Conservation (phyloP, 2,329 filamentous ascomycete species). For the Diaporthe capsici region DNA sequence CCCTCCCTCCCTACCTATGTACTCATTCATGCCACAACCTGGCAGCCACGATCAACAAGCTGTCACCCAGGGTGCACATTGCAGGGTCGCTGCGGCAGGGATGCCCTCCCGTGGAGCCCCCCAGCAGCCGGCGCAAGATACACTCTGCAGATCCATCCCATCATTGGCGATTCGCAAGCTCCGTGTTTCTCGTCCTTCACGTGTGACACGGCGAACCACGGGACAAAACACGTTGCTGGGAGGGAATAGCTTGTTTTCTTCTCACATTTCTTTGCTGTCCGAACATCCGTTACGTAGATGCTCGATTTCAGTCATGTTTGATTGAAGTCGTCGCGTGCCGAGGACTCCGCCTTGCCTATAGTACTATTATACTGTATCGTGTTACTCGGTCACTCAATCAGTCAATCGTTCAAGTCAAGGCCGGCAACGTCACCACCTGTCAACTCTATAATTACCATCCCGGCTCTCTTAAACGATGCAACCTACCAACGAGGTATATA, state of each 20-base stretch:
- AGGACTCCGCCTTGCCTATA: not conserved
- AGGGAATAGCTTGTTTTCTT: not conserved
- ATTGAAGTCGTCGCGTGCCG: not conserved
- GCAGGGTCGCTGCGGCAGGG: slow-evolving; percentile 7
- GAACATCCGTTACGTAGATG: too few species aligned
- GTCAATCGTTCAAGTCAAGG: not conserved
- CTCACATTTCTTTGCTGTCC: not conserved
- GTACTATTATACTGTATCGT: not conserved
- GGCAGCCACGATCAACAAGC: slow-evolving; percentile 11
- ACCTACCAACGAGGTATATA: not conserved
- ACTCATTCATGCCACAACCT: not conserved
- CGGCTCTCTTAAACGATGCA: slow-evolving; percentile 12
- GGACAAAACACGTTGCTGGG: slow-evolving; percentile 14
- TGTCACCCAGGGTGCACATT: slow-evolving; percentile 1
- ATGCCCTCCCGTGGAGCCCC: not conserved
- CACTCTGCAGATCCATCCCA: slow-evolving; percentile 33
- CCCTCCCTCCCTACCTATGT: not conserved
- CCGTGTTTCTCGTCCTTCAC: slow-evolving; percentile 29
- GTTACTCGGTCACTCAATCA: not conserved
- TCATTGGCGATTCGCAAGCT: not conserved
- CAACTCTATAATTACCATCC: slow-evolving; percentile 17
- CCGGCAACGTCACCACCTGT: slow-evolving; percentile 15
- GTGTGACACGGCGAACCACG: slow-evolving; percentile 18
- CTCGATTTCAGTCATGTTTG: not conserved
- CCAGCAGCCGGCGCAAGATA: slow-evolving; percentile 12